These are phyloP conservation scores for Calophaca sinica DNA, from an alignment of 306 rosid genomes.

Conservation along the genomic window DNA sequence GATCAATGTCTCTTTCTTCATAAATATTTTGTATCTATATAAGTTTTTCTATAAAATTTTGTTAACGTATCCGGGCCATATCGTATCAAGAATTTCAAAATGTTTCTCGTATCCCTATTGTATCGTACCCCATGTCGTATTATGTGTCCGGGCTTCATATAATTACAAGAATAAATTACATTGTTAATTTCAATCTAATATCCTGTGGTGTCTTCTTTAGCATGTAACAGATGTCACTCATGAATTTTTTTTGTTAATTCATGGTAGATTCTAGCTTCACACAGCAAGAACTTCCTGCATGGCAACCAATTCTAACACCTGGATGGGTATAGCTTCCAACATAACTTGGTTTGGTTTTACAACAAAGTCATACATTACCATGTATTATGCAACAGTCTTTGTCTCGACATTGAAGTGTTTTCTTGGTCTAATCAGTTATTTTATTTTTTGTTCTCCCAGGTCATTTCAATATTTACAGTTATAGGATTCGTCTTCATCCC, in stretches of 20 bases:
- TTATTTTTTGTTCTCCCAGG: slow-evolving; percentile 56
- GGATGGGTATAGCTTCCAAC: slow-evolving; percentile 66
- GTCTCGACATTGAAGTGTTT: no score
- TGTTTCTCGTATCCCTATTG: no score
- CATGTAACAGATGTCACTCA: background rate
- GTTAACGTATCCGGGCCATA: no score
- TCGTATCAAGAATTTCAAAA: no score
- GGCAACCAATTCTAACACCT: slow-evolving; percentile 93
- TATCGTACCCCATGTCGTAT: no score
- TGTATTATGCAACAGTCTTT: background rate
- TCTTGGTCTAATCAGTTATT: background rate
- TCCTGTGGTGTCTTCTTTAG: background rate
- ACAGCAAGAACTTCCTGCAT: slow-evolving; percentile 95
- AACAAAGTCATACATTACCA: slow-evolving; percentile 7
- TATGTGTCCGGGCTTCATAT: no score
- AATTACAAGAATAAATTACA: no score
- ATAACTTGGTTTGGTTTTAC: slow-evolving; percentile 5
- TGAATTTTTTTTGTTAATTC: slow-evolving; percentile 2
- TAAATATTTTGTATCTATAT: no score
- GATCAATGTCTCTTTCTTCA: no score
- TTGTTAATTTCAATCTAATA: no score
- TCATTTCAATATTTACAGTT: slow-evolving; percentile 60
- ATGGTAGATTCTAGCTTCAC: slow-evolving; percentile 80
- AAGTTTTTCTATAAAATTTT: no score
- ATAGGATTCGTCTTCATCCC: slow-evolving; percentile 77